A percentile compares a stretch with the other conserved stretches of the same genome.
These are phyloP conservation scores for Lentinula novae-zelandiae DNA, from an alignment of 1,284 basidiomycete genomes.

Conservation along the genomic window DNA sequence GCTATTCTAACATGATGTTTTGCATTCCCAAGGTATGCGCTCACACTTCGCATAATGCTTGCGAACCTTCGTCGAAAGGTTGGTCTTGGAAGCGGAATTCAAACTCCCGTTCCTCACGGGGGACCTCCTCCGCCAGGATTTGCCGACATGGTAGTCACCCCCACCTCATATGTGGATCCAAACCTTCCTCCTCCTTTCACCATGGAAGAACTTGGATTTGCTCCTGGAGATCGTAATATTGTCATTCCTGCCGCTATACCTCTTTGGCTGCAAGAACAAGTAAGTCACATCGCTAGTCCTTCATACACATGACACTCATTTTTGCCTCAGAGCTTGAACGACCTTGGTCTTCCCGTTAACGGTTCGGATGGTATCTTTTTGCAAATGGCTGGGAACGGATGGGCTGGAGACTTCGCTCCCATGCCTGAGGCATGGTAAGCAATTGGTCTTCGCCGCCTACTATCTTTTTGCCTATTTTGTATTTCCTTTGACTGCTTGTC, in stretches of 20 bases:
- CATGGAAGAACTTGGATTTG: constrained; percentile 78
- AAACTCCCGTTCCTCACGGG: constrained; percentile 43
- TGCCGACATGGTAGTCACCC: constrained; percentile 53
- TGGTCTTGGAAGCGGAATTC: constrained; percentile 57
- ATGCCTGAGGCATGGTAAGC: constrained; percentile 63
- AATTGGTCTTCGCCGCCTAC: background rate
- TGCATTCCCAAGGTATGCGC: constrained; percentile 60
- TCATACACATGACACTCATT: background rate
- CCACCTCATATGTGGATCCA: constrained; percentile 52
- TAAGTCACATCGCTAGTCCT: constrained; percentile 25
- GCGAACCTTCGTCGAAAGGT: constrained; percentile 84
- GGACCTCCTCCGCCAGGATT: constrained; percentile 40
- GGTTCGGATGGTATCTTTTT: constrained; percentile 88
- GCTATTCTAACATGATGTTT: background rate
- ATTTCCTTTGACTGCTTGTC: constrained; percentile 2
- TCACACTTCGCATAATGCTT: constrained; percentile 88
- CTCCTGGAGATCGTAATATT: constrained; percentile 41
- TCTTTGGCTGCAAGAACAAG: constrained; percentile 80
- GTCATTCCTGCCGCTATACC: constrained; percentile 80
- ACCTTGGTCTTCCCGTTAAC: constrained; percentile 85
- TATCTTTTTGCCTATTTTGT: background rate
- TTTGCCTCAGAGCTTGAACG: constrained; percentile 66
- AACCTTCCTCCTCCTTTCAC: constrained; percentile 64
- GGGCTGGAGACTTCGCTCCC: constrained; percentile 68
- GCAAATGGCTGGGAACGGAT: constrained; percentile 69